A percentile compares a stretch with the other conserved stretches of the same genome.
phyloP scores from a whole-genome alignment of 2,329 filamentous ascomycete genomes.

The Aspergillus chevalieri region DNA sequence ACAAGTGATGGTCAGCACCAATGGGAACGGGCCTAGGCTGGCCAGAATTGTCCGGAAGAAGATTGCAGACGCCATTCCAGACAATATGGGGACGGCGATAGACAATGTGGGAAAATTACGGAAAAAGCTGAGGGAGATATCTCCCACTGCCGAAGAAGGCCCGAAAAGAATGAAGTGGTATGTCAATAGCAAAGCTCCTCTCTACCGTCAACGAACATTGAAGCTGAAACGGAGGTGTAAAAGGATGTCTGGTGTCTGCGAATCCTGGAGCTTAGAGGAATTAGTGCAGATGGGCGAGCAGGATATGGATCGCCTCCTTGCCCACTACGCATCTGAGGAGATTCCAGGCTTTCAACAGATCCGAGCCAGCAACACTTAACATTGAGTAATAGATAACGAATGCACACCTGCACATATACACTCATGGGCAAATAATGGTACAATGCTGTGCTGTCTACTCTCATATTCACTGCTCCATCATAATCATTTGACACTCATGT shows the following conservation, averaged over 20 bases:
- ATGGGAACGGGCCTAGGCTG: constrained; percentile 87
- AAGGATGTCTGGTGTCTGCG: constrained; percentile 89
- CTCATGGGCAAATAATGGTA: no score
- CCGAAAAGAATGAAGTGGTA: constrained; percentile 87
- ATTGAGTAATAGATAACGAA: not conserved
- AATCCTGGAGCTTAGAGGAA: constrained; percentile 77
- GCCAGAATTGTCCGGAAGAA: constrained; percentile 78
- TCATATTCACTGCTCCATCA: no score
- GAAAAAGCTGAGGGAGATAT: constrained; percentile 69
- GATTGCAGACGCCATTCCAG: constrained; percentile 70
- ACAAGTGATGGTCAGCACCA: constrained; percentile 98
- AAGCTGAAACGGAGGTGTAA: not conserved
- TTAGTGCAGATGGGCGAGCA: constrained; percentile 74
- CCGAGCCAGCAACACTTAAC: constrained; percentile 9
- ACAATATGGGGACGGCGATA: constrained; percentile 78
- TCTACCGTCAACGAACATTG: not conserved
- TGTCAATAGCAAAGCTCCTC: constrained; percentile 20
- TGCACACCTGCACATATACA: no score
- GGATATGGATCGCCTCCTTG: constrained; percentile 76
- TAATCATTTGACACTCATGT: no score
- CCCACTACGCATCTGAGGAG: constrained; percentile 55
- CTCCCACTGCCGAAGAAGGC: constrained; percentile 65
- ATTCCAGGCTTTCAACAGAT: constrained; percentile 35
- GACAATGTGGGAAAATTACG: constrained; percentile 75
- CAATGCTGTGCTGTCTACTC: no score